A percentile compares a stretch with the other conserved stretches of the same genome.
Conservation (phyloP, 1,284 basidiomycete genomes). For the Mycena sp. region DNA sequence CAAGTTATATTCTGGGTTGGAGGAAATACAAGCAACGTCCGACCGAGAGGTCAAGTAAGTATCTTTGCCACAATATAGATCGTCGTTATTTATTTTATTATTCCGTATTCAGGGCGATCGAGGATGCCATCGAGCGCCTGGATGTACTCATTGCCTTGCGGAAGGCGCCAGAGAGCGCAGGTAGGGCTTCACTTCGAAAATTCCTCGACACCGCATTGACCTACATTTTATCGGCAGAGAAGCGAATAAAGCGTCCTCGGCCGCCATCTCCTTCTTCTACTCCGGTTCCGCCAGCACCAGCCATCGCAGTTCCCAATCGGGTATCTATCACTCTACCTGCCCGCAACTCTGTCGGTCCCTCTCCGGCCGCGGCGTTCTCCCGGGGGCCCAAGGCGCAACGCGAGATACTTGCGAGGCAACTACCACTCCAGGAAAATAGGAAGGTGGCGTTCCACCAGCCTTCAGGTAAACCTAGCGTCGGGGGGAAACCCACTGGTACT, state of each 20-base stretch:
- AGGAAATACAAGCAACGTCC: slow-evolving; percentile 68
- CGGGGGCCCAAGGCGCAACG: slow-evolving; percentile 74
- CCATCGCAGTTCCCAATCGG: slow-evolving; percentile 53
- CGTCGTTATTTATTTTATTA: slow-evolving; percentile 18
- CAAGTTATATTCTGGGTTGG: slow-evolving; percentile 69
- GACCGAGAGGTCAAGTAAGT: slow-evolving; percentile 75
- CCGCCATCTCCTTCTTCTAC: slow-evolving; percentile 71
- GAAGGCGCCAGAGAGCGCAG: slow-evolving; percentile 73
- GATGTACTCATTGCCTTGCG: slow-evolving; percentile 76
- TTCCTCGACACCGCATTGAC: slow-evolving; percentile 17
- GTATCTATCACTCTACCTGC: slow-evolving; percentile 66
- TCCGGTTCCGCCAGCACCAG: slow-evolving; percentile 51
- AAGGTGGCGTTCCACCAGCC: slow-evolving; percentile 85
- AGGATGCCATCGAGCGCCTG: slow-evolving; percentile 76
- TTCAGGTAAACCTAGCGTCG: slow-evolving; percentile 54
- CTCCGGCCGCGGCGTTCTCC: slow-evolving; percentile 62
- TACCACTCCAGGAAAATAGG: slow-evolving; percentile 76
- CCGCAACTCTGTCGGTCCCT: slow-evolving; percentile 68
- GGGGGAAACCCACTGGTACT: slow-evolving; percentile 30
- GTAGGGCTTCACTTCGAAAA: slow-evolving; percentile 47
- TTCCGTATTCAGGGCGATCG: slow-evolving; percentile 63
- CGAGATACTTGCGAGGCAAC: slow-evolving; percentile 63
- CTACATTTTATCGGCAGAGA: slow-evolving; percentile 54
- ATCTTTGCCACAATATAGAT: slow-evolving; percentile 20
- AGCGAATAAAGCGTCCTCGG: slow-evolving; percentile 80